These are phyloP conservation scores for Hypoxylon lenormandii DNA, from an alignment of 495 filamentous ascomycete genomes.

Conservation along the genomic window DNA sequence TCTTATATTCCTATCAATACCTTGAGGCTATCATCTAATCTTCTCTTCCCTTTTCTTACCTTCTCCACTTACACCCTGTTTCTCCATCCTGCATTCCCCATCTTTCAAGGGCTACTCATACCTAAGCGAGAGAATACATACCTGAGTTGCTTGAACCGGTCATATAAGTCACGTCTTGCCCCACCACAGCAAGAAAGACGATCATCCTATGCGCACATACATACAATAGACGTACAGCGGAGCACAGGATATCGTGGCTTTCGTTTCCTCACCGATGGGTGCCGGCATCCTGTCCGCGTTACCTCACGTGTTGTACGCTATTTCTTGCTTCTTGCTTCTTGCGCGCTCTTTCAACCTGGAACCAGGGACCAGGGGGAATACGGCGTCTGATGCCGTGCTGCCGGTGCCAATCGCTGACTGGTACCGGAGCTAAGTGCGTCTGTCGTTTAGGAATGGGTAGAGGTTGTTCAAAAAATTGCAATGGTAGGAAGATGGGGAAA, in stretches of 20 bases:
- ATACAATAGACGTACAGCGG: too few relatives aligned
- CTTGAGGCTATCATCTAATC: conserved; percentile 1
- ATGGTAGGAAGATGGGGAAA: conserved; percentile 32
- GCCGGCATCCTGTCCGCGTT: conserved; percentile 42
- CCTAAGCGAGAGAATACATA: not conserved
- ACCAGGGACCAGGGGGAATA: conserved; percentile 23
- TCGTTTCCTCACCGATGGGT: conserved; percentile 49
- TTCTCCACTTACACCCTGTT: conserved; percentile 9
- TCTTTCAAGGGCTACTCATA: conserved; percentile 13
- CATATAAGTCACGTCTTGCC: conserved; percentile 30
- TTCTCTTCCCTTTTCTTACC: conserved; percentile 7
- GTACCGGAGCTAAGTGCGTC: conserved; percentile 16
- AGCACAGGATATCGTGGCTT: conserved; percentile 34
- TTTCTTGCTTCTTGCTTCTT: conserved; percentile 13
- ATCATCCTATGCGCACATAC: conserved; percentile 40
- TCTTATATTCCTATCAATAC: conserved; percentile 6
- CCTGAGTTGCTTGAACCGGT: conserved; percentile 7
- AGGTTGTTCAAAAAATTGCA: conserved; percentile 26
- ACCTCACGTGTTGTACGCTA: conserved; percentile 39
- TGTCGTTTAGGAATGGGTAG: conserved; percentile 37
- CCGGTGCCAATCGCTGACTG: conserved; percentile 20
- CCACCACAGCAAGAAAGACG: conserved; percentile 31
- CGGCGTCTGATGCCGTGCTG: conserved; percentile 35
- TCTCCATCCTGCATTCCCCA: conserved; percentile 29
- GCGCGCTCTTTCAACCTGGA: conserved; percentile 20